These are phyloP conservation scores for Erucastrum elatum DNA, from an alignment of 345 rosid species.

Conservation along the genomic window DNA sequence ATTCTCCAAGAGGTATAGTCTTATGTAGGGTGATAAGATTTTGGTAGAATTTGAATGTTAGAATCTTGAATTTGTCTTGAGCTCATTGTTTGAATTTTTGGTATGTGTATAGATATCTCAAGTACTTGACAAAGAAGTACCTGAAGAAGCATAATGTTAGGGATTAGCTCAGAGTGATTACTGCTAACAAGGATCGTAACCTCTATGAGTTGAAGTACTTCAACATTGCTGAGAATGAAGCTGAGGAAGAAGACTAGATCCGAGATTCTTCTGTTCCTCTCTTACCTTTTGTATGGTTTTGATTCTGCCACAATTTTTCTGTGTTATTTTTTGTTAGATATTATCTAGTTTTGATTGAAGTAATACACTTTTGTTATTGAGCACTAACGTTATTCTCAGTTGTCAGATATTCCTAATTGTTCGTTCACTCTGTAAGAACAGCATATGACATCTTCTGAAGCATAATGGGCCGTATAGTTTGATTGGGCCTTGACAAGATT, in stretches of 20 bases:
- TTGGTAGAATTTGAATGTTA: neutral
- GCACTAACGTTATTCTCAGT: too few relatives aligned
- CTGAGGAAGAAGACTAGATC: conserved; percentile 75
- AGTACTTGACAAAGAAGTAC: conserved; percentile 86
- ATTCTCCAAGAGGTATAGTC: conserved; percentile 63
- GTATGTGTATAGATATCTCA: conserved; percentile 53
- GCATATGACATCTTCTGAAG: too few relatives aligned
- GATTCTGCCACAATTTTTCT: too few relatives aligned
- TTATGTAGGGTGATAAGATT: neutral
- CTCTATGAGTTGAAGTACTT: conserved; percentile 86
- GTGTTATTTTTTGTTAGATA: too few relatives aligned
- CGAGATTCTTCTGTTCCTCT: neutral
- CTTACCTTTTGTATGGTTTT: neutral
- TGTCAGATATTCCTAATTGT: too few relatives aligned
- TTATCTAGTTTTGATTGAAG: too few relatives aligned
- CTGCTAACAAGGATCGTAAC: conserved; percentile 78
- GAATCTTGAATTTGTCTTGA: neutral
- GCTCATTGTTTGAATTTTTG: neutral
- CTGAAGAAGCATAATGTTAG: conserved; percentile 87
- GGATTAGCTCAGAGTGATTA: conserved; percentile 88
- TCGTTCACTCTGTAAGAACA: too few relatives aligned
- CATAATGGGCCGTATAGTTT: too few relatives aligned
- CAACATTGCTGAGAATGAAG: conserved; percentile 91
- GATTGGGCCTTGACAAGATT: too few relatives aligned
- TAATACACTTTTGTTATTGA: too few relatives aligned